phyloP scores from a whole-genome alignment of 306 rosid species.

The Acmispon strigosus region DNA sequence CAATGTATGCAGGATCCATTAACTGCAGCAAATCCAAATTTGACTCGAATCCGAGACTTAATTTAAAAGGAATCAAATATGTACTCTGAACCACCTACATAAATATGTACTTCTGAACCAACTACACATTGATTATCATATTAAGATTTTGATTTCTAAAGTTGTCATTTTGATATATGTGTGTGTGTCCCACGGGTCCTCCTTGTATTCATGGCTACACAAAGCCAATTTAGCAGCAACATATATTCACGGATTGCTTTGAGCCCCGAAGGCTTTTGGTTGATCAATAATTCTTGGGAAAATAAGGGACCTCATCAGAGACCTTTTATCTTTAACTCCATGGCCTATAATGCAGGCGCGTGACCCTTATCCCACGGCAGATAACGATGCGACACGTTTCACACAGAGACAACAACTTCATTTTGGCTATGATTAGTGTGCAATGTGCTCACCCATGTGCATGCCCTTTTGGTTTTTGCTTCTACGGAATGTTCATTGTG shows the following conservation, averaged over 20 bases:
- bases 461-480: slow-evolving; percentile 18
- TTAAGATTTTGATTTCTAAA: neutral
- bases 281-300: slow-evolving; percentile 9
- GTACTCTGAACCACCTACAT: too few relatives aligned
- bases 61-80: too few relatives aligned
- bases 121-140: neutral
- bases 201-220: slow-evolving; percentile 11
- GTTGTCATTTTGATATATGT: too few relatives aligned
- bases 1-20: too few relatives aligned
- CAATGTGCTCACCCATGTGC: slow-evolving; percentile 18
- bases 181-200: neutral
- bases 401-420: slow-evolving; percentile 5
- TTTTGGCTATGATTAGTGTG: slow-evolving; percentile 16
- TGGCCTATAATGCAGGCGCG: slow-evolving; percentile 7
- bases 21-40: too few relatives aligned
- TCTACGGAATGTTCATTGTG: slow-evolving; percentile 24
- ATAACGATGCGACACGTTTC: neutral
- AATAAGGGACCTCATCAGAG: neutral
- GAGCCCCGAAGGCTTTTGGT: slow-evolving; percentile 17
- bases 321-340: slow-evolving; percentile 8
- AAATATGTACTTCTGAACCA: too few relatives aligned
- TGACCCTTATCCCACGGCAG: slow-evolving; percentile 15
- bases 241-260: slow-evolving; percentile 51
- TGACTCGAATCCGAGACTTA: too few relatives aligned
- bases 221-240: slow-evolving; percentile 17